A percentile compares a stretch with the other conserved stretches of the same genome.
These are phyloP conservation scores for Coemansia asiatica DNA, from an alignment of 192 early-diverging fungal species.

Conservation along the genomic window DNA sequence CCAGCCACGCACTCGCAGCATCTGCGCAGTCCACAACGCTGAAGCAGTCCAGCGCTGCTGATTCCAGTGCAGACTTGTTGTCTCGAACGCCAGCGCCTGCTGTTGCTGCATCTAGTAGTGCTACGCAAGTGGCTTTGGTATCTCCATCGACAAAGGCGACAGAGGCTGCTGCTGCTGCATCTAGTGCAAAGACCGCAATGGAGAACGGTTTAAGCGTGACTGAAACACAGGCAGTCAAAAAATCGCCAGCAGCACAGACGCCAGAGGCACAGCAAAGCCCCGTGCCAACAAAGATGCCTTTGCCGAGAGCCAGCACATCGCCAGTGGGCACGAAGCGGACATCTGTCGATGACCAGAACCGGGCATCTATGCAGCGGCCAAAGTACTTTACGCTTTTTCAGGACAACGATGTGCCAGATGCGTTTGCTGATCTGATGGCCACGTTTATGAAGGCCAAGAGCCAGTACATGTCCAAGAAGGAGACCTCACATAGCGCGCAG, in stretches of 20 bases:
- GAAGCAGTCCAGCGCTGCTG: neutral
- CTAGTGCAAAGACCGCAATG: no score
- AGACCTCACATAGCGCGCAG: slow-evolving; percentile 18
- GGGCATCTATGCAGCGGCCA: slow-evolving; percentile 44
- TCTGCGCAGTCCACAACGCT: neutral
- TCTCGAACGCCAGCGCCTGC: no score
- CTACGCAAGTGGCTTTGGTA: no score
- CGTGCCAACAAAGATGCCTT: neutral
- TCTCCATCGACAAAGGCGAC: neutral
- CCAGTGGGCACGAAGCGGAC: slow-evolving; percentile 48
- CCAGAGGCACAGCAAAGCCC: neutral
- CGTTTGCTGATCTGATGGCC: slow-evolving; percentile 66
- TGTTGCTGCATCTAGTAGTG: no score
- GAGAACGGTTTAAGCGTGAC: neutral
- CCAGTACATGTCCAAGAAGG: slow-evolving; percentile 43
- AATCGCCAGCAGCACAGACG: neutral
- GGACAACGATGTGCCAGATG: slow-evolving; percentile 59
- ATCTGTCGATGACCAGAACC: slow-evolving; percentile 28
- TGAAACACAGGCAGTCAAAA: neutral
- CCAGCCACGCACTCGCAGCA: slow-evolving; percentile 25
- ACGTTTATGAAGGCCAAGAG: slow-evolving; percentile 68
- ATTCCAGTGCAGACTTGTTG: no score
- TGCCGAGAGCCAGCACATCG: slow-evolving; percentile 30
- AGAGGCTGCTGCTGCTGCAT: neutral
- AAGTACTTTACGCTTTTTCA: slow-evolving; percentile 52